Evolutionary conservation across 2,329 filamentous ascomycete genomes (phyloP).

Genomic region (Penicillium hordei): DNA sequence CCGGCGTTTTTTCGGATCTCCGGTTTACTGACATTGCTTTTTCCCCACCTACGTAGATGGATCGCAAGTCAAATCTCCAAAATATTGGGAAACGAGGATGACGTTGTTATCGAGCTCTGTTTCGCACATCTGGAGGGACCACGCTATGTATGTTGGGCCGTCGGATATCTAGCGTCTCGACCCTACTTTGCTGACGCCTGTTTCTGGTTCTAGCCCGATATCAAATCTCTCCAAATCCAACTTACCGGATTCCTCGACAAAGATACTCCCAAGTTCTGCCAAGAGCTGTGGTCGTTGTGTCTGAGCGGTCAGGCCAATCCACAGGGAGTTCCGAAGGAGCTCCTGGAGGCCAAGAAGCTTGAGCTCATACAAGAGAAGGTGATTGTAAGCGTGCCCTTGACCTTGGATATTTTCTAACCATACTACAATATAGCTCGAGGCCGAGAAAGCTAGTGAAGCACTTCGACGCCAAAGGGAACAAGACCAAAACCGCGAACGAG

Average conservation of each 20-base stretch:
- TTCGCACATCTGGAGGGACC: conserved; percentile 69
- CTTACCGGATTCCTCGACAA: conserved; percentile 94
- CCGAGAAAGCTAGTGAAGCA: conserved; percentile 77
- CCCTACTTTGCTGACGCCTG: conserved; percentile 23
- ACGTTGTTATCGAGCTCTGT: conserved; percentile 87
- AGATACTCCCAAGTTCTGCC: conserved; percentile 84
- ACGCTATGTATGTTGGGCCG: conserved; percentile 63
- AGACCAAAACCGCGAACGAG: conserved; percentile 68
- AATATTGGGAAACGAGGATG: conserved; percentile 89
- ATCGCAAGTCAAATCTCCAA: conserved; percentile 84
- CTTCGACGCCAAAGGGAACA: conserved; percentile 70
- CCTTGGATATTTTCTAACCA: conserved; percentile 11
- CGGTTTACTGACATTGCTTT: conserved; percentile 14
- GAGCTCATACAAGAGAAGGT: conserved; percentile 96
- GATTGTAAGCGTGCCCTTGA: not conserved
- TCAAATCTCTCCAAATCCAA: conserved; percentile 92
- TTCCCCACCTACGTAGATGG: conserved; percentile 64
- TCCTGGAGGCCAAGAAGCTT: conserved; percentile 92
- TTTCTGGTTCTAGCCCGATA: conserved; percentile 69
- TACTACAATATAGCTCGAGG: conserved; percentile 62
- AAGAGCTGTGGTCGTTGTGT: conserved; percentile 88
- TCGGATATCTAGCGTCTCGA: not conserved
- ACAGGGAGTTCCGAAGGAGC: conserved; percentile 88
- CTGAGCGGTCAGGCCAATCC: conserved; percentile 85
- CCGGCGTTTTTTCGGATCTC: conserved; percentile 7